phyloP scores from a whole-genome alignment of 2,329 filamentous ascomycete genomes.

The Hysterium pulicare region DNA sequence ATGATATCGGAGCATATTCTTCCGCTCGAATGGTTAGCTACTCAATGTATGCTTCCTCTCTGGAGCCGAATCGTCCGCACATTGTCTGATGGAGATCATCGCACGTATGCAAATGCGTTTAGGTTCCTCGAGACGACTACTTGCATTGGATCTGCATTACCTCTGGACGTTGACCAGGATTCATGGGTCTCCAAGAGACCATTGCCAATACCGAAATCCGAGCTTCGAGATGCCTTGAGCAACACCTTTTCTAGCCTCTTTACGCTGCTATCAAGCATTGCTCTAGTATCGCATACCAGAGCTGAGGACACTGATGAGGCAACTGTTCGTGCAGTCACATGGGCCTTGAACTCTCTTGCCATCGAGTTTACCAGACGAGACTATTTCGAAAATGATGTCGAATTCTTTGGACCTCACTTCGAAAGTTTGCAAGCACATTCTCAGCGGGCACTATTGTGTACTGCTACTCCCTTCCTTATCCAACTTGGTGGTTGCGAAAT shows the following conservation, averaged over 20 bases:
- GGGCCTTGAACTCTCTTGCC: slow-evolving; percentile 21
- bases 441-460: slow-evolving; percentile 25
- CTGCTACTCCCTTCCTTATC: slow-evolving; percentile 23
- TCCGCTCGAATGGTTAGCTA: slow-evolving; percentile 39
- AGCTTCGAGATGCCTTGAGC: slow-evolving; percentile 30
- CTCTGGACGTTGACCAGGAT: slow-evolving; percentile 17
- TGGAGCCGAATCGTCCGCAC: slow-evolving; percentile 34
- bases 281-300: slow-evolving; percentile 18
- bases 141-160: slow-evolving; percentile 25
- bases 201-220: slow-evolving; percentile 21
- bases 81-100: slow-evolving; percentile 26
- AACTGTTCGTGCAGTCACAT: slow-evolving; percentile 17
- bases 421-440: slow-evolving; percentile 28
- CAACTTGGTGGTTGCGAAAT: slow-evolving; percentile 16
- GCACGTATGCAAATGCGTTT: slow-evolving; percentile 21
- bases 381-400: slow-evolving; percentile 21
- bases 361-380: slow-evolving; percentile 21
- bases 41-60: slow-evolving; percentile 30
- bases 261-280: slow-evolving; percentile 32
- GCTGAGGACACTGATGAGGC: slow-evolving; percentile 14
- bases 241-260: slow-evolving; percentile 35
- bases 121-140: slow-evolving; percentile 30
- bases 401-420: slow-evolving; percentile 17
- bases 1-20: slow-evolving; percentile 33
- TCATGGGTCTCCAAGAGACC: slow-evolving; percentile 17